phyloP scores from a whole-genome alignment of 208 protist species.

The Herpetomonas tarakana region DNA sequence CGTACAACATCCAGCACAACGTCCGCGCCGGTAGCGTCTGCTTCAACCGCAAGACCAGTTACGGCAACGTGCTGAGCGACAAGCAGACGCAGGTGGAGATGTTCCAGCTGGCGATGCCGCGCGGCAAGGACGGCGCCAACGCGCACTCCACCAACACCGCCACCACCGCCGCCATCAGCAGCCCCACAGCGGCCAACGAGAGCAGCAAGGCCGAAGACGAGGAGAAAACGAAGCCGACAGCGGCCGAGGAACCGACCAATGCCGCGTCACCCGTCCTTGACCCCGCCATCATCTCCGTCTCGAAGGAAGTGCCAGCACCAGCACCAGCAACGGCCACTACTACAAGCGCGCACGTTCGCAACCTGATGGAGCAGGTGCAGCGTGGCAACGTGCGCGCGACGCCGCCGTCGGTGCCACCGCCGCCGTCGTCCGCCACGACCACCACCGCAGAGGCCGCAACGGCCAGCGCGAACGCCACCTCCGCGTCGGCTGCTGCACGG shows the following conservation, averaged over 20 bases:
- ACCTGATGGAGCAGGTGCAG: constrained; percentile 15
- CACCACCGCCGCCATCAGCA: constrained; percentile 6
- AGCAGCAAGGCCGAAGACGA: background rate
- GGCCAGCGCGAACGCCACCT: constrained; percentile 3
- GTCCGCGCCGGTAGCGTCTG: constrained; percentile 39
- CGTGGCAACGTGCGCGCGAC: constrained; percentile 3
- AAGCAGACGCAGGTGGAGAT: constrained; percentile 28
- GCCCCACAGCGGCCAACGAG: background rate
- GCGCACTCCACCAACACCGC: background rate
- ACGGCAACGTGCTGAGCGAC: constrained; percentile 40
- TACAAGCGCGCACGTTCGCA: background rate
- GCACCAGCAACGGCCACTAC: background rate
- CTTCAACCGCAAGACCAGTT: constrained; percentile 53
- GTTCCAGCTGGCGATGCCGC: constrained; percentile 27
- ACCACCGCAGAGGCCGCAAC: background rate
- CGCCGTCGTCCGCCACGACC: background rate
- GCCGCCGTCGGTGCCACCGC: background rate
- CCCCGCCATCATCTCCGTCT: background rate
- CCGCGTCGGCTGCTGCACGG: constrained; percentile 16
- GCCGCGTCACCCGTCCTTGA: background rate
- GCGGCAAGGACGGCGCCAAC: constrained; percentile 9
- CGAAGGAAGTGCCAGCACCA: background rate
- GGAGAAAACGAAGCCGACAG: background rate
- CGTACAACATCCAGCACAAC: constrained; percentile 37
- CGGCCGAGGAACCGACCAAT: background rate